phyloP scores from a whole-genome alignment of 306 rosid genomes.

The Luffa acutangula region DNA sequence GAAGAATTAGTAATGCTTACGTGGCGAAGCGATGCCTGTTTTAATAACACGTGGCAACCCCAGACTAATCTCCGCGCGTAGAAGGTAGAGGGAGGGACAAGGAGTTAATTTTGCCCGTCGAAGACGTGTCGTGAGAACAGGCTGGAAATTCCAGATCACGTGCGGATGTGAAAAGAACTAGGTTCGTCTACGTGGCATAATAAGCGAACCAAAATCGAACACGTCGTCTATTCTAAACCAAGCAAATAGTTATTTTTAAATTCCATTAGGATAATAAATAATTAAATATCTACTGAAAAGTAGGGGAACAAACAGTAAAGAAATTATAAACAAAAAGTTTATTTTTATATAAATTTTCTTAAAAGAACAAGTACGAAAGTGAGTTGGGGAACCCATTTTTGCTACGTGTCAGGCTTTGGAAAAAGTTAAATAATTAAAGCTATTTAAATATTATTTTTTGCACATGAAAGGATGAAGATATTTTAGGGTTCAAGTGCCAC shows the following conservation, averaged over 20 bases:
- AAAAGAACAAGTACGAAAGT: not conserved
- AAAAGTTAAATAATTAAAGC: not conserved
- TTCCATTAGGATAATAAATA: not conserved
- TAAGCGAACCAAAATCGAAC: not conserved
- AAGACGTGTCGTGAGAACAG: not conserved
- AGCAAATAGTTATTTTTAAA: not conserved
- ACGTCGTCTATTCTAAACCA: not conserved
- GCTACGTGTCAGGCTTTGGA: not conserved
- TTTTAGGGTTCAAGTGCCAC: not conserved
- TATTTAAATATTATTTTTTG: not conserved
- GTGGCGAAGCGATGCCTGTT: not conserved
- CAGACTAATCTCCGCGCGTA: not conserved
- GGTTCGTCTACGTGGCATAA: not conserved
- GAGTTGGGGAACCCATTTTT: not conserved
- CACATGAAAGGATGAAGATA: not conserved
- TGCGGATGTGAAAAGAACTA: not conserved
- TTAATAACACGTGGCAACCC: not conserved
- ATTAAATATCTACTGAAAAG: not conserved
- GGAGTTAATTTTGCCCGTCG: not conserved
- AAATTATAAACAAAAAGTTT: not conserved
- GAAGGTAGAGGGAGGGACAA: not conserved
- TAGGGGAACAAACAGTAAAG: not conserved
- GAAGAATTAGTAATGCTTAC: not conserved
- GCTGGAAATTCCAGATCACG: not conserved
- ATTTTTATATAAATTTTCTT: not conserved